phyloP scores from a whole-genome alignment of 129 eudicot species.

The Gnaphalium uliginosum region DNA sequence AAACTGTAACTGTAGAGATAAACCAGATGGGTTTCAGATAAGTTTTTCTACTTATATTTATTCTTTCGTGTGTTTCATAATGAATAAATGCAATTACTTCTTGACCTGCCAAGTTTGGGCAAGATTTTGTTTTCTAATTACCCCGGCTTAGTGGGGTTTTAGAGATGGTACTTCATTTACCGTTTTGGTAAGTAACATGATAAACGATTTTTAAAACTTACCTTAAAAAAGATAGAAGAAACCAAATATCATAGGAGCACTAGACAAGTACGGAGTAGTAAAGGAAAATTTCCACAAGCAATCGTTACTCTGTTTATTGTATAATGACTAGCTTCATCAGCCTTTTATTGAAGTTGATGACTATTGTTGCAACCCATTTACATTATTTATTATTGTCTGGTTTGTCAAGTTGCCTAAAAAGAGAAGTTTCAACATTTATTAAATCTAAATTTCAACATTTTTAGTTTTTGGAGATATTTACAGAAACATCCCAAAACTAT shows the following conservation, averaged over 20 bases:
- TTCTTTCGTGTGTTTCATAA: constrained; percentile 8
- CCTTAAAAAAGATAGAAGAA: background rate
- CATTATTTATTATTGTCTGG: constrained; percentile 18
- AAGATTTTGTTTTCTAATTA: background rate
- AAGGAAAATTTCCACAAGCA: background rate
- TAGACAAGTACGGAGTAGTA: constrained; percentile 5
- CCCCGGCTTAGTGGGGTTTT: background rate
- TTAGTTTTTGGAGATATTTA: constrained; percentile 9
- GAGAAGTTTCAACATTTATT: constrained; percentile 17
- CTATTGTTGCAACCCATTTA: constrained; percentile 22
- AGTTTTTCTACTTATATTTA: constrained; percentile 11
- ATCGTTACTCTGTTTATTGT: background rate
- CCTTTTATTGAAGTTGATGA: constrained; percentile 17
- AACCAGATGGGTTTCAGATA: background rate
- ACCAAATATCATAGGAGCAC: background rate
- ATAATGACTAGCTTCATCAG: constrained; percentile 8
- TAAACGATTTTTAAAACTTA: background rate
- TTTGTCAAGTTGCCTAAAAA: constrained; percentile 23
- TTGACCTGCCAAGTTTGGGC: background rate
- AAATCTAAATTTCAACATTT: constrained; percentile 6
- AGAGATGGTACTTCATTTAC: constrained; percentile 7
- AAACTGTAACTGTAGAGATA: constrained; percentile 7
- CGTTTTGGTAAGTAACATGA: background rate
- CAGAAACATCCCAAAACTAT: constrained; percentile 18
- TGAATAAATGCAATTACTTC: background rate